Base-by-base conservation (phyloP, 164 flowering plant species). In the Brasenia schreberi region DNA sequence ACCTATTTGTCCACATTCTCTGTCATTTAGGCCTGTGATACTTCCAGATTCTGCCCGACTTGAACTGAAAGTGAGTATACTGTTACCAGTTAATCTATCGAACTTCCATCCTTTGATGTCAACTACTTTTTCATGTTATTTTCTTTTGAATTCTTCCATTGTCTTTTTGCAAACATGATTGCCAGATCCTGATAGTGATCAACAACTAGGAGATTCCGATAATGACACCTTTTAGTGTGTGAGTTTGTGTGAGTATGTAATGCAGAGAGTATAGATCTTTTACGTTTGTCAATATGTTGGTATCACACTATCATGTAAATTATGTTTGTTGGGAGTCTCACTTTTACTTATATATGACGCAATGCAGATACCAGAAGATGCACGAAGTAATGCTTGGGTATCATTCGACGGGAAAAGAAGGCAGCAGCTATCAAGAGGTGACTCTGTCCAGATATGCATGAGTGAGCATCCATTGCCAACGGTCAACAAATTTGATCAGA, bases 331-430 rank as follows among this genome's bases (percentile, higher is more conserved):
- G 4, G 56, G 56, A 14, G 16, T 1, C 16, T 7, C 56, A 5
- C 3, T 49, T 49, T 49, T 49, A 49, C 56, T 49, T 59, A 62
- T 49, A 33, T 33, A 33, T 33, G 10, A 65, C 19, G 56, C 69
- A 49, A 18, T 39, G 73, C 84, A 95, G 99, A 87, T 95, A 67
- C 97, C 99, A 3, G 89, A 81, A 18, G 93, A 94, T 70, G 81
- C 99, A 42, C 72, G 99, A 68, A 92, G 94, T 75, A 95, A 90
- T 80, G 97, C 97, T 62, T 95, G 99, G 99, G 99, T 88, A 27
- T 95, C 99, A n/a, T 95, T 95, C 73, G 99, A 95, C 76, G 97
- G 97, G 56, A 95, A 92, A 83, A 88, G 97, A 77, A 84, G 99
- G 74, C 97, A 91, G 77, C 97, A 95, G 67, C 94, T 92, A 27